Conservation (phyloP, 176 grass and related monocot genomes). For the Musa itinerans region DNA sequence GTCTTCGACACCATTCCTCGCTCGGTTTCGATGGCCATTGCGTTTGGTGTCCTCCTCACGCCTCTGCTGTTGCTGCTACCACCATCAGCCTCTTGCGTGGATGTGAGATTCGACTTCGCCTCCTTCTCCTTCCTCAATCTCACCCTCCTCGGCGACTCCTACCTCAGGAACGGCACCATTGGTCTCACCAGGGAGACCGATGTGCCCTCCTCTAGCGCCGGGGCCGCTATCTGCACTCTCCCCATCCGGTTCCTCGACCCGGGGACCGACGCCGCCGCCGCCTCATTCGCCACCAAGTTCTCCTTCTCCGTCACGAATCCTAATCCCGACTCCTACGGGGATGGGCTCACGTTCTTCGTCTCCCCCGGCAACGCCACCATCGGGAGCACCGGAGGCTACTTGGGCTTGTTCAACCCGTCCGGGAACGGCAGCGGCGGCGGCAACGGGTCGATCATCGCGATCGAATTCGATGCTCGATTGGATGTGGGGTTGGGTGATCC, state of each 20-base stretch:
- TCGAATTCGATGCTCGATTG: constrained; percentile 65
- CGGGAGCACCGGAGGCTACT: constrained; percentile 58
- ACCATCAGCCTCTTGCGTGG: background rate
- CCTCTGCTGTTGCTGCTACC: background rate
- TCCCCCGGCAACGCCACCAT: constrained; percentile 43
- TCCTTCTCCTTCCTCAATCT: constrained; percentile 71
- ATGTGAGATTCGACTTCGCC: constrained; percentile 49
- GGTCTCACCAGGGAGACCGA: constrained; percentile 65
- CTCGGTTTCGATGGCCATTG: background rate
- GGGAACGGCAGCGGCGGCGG: background rate
- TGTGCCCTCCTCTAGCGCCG: constrained; percentile 75
- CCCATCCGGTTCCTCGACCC: constrained; percentile 36
- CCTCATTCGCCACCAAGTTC: constrained; percentile 69
- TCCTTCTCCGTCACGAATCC: constrained; percentile 55
- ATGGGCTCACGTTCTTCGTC: constrained; percentile 82
- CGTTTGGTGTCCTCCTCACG: background rate
- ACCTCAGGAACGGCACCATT: constrained; percentile 61
- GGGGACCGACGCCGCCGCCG: background rate
- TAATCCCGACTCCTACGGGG: constrained; percentile 43
- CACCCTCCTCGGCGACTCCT: constrained; percentile 71
- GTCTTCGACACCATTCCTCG: background rate
- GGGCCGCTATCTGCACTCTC: constrained; percentile 53
- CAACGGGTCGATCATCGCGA: constrained; percentile 36
- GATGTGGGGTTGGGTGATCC: constrained; percentile 52
- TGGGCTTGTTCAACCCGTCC: constrained; percentile 65